Base-by-base conservation (phyloP, 2,329 filamentous ascomycete genomes). In the Aspergillus costaricaensis region DNA sequence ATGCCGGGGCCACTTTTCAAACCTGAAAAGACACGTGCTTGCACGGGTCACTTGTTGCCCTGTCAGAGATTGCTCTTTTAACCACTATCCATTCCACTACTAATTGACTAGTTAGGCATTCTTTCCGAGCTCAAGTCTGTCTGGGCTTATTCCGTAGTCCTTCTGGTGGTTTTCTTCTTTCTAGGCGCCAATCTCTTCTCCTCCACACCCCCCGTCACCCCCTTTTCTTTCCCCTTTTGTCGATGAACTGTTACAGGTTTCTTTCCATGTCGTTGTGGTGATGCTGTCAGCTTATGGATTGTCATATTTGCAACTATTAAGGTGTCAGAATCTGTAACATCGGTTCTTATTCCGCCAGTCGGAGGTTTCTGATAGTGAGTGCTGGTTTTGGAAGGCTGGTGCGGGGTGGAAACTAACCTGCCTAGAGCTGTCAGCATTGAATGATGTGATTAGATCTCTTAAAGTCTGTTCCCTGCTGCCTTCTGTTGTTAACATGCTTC, bases 21-120 rank as follows among this genome's bases (percentile, higher is more conserved):
- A 25, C 17, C 27, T 50, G 25, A 30, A 47, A 32, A 39, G 49
- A 55, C 54, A 62, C 61, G 58, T 62, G 61, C 57, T 25, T 58
- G 58, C 61, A 62, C 61, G 50, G 61, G 47, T 60, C 61, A 60
- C 61, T 51, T 41, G 41, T 39, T 62, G 61, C 49, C 58, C 61
- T 62, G 61, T 44, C 53, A 32, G 53, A 10, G 41, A 43, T 19
- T n/a, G 17, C 17, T 43, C 51, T 53, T 17, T 21, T 21, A 6
- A 44, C 14, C 14, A 44, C 41, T 21, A 44, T 21, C 19, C 15
- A n/a, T 27, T 8, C n/a, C 44, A 48, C 44, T 17, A 49, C 4
- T 27, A 14, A 2, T n/a, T 4, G 44, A 36, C 19, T 15, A 23
- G 2, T 48, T 27, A n/a, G 44, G 41, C 10, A 44, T 44, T 44